A percentile compares a stretch with the other conserved stretches of the same genome.
phyloP scores from a whole-genome alignment of 129 eudicot genomes.

The Escallonia rubra region DNA sequence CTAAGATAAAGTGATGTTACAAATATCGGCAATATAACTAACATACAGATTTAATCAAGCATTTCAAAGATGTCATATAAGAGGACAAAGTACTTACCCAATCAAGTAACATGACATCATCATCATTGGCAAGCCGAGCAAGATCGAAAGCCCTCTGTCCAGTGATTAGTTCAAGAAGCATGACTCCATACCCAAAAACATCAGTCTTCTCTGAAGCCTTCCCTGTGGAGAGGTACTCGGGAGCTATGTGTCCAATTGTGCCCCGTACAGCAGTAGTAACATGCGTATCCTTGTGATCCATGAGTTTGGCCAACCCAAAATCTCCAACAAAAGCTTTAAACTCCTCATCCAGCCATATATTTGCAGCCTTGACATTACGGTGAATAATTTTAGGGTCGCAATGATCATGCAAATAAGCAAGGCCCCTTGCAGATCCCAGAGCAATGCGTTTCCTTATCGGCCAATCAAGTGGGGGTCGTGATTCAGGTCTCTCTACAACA shows the following conservation, averaged over 20 bases:
- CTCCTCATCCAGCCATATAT: constrained; percentile 58
- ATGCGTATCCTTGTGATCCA: constrained; percentile 66
- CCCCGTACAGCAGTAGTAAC: constrained; percentile 67
- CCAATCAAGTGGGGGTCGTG: constrained; percentile 51
- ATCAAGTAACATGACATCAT: constrained; percentile 54
- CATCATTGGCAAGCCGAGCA: constrained; percentile 67
- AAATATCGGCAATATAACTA: too few relatives aligned
- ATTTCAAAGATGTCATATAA: too few relatives aligned
- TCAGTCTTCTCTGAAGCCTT: constrained; percentile 59
- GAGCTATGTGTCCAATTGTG: constrained; percentile 61
- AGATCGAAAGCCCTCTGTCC: constrained; percentile 72
- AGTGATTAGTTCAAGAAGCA: constrained; percentile 67
- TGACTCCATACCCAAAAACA: constrained; percentile 59
- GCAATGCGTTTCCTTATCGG: constrained; percentile 45
- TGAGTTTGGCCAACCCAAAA: constrained; percentile 56
- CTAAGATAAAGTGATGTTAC: too few relatives aligned
- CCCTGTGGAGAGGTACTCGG: constrained; percentile 58
- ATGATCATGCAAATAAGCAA: constrained; percentile 59
- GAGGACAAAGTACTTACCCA: too few relatives aligned
- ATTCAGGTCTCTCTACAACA: constrained; percentile 48
- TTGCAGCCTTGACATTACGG: constrained; percentile 65
- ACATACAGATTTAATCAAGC: too few relatives aligned
- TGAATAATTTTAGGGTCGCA: constrained; percentile 63
- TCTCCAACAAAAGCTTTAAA: constrained; percentile 66
- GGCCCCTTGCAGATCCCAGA: constrained; percentile 59